Evolutionary conservation across 495 filamentous ascomycete species (phyloP).

Genomic region (Paragyromitra xinjiangensis): DNA sequence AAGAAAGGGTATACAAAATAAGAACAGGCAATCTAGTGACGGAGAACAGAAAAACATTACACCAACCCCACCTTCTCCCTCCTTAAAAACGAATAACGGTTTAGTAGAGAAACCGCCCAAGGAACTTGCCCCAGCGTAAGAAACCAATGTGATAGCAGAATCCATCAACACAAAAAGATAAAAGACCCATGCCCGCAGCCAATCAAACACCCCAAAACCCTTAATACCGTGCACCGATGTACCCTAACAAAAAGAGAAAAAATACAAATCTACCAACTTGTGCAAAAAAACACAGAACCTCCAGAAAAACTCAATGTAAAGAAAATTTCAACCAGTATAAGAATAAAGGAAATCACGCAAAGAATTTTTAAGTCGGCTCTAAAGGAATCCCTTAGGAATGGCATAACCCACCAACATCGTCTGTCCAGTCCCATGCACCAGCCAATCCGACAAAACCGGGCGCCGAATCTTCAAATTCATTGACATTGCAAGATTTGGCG

Average conservation of each 20-base stretch:
- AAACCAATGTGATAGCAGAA: neutral
- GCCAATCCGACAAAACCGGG: constrained; percentile 53
- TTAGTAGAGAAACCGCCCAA: neutral
- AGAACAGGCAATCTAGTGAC: neutral
- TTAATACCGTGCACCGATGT: constrained; percentile 27
- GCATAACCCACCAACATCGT: constrained; percentile 55
- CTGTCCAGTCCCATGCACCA: constrained; percentile 52
- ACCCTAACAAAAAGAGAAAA: constrained; percentile 14
- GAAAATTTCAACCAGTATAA: constrained; percentile 8
- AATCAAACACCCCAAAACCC: constrained; percentile 23
- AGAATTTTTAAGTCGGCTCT: neutral
- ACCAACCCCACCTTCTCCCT: neutral
- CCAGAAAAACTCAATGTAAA: constrained; percentile 24
- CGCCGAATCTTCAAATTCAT: constrained; percentile 53
- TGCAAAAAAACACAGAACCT: constrained; percentile 21
- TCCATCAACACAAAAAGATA: constrained; percentile 4
- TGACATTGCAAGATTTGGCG: constrained; percentile 55
- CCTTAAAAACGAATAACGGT: neutral
- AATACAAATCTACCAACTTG: neutral
- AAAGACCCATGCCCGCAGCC: neutral
- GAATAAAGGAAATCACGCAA: neutral
- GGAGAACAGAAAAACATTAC: neutral
- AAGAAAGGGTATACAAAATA: neutral
- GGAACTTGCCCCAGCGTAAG: neutral
- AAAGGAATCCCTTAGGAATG: constrained; percentile 36